Evolutionary conservation across 2,329 filamentous ascomycete genomes (phyloP).

Genomic region (Neonectria ditissima): DNA sequence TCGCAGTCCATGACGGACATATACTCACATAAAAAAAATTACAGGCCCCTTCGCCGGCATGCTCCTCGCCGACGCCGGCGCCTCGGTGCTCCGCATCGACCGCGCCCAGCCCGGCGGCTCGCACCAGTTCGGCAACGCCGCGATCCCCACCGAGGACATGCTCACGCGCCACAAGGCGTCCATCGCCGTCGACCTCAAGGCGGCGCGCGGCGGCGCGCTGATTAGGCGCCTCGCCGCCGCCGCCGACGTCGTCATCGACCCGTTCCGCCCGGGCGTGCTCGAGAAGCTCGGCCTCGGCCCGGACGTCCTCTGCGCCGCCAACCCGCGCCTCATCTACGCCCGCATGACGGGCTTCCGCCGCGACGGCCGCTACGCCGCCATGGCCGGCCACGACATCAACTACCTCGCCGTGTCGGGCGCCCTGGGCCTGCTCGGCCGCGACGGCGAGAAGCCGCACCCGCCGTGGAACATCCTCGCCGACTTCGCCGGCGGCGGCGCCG

Average conservation of each 20-base stretch:
- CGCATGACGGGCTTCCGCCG: conserved; percentile 92
- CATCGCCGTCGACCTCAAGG: conserved; percentile 83
- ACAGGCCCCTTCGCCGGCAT: conserved; percentile 88
- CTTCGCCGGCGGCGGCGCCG: conserved; percentile 89
- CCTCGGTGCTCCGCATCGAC: conserved; percentile 88
- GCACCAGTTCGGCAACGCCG: conserved; percentile 50
- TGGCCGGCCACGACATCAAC: conserved; percentile 97
- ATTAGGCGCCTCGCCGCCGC: conserved; percentile 75
- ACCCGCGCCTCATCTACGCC: conserved; percentile 82
- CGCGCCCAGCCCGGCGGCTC: conserved; percentile 62
- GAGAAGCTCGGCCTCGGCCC: conserved; percentile 86
- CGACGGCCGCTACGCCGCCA: conserved; percentile 84
- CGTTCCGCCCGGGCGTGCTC: conserved; percentile 90
- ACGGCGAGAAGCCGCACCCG: conserved; percentile 76
- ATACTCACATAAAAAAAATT: background rate
- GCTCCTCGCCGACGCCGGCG: conserved; percentile 89
- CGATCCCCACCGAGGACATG: conserved; percentile 71
- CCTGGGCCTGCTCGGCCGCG: conserved; percentile 79
- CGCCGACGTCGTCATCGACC: conserved; percentile 90
- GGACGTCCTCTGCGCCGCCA: conserved; percentile 71
- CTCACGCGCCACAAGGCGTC: conserved; percentile 86
- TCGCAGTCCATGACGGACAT: background rate
- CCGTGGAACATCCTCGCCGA: conserved; percentile 89
- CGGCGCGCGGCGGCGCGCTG: conserved; percentile 70
- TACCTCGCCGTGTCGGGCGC: conserved; percentile 91